Percentiles rank a stretch among this genome's conserved stretches.
phyloP scores from a whole-genome alignment of 345 rosid genomes.

The Eucalyptus albens region DNA sequence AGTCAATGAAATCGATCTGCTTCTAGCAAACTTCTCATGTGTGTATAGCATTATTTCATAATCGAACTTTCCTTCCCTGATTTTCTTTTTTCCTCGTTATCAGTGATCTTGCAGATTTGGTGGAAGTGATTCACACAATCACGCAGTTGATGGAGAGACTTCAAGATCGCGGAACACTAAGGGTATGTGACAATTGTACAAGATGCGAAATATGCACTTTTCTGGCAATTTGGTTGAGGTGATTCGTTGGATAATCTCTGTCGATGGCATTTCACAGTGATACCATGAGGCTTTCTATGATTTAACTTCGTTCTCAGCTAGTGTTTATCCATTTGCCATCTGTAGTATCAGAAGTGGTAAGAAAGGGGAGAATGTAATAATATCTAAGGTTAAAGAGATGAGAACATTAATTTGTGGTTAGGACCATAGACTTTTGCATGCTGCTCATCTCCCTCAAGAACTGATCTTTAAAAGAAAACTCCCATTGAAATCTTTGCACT shows the following conservation, averaged over 20 bases:
- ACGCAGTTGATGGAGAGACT: conserved; percentile 78
- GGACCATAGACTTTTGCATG: background rate
- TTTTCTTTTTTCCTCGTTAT: conserved; percentile 6
- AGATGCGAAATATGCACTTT: background rate
- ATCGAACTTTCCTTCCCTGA: background rate
- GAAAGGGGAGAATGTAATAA: background rate
- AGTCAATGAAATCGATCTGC: background rate
- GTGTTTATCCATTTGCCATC: background rate
- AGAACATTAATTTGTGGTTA: background rate
- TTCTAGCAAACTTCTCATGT: background rate
- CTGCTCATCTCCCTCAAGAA: background rate
- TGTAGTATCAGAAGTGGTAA: background rate
- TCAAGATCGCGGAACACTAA: conserved; percentile 81
- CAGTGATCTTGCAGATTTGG: conserved; percentile 95
- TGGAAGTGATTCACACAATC: conserved; percentile 59
- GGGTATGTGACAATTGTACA: conserved; percentile 38
- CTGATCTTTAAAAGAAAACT: background rate
- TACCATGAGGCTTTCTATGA: background rate
- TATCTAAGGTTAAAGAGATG: background rate
- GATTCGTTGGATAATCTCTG: background rate
- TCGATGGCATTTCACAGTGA: background rate
- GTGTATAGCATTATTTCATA: background rate
- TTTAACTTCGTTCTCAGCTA: background rate
- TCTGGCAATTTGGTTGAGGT: background rate
- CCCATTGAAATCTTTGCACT: background rate